Percentiles rank a stretch among this genome's conserved stretches.
Evolutionary conservation across 352 stramenopile species (phyloP).

Genomic region (Phytophthora niederhauseri): DNA sequence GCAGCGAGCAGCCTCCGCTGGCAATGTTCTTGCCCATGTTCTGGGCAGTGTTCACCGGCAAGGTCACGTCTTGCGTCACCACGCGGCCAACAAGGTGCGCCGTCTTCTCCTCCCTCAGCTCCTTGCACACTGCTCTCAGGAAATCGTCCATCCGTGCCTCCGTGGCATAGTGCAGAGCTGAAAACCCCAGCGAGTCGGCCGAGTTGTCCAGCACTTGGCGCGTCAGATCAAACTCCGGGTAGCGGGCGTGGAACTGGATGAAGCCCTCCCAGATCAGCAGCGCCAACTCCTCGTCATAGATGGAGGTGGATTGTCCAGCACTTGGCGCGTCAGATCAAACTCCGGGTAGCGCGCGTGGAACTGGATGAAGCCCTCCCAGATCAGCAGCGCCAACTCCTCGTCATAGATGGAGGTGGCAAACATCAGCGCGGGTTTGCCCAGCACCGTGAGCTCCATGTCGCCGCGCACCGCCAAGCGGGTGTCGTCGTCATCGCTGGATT

Average conservation of each 20-base stretch:
- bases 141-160: constrained; percentile 75
- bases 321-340: constrained; percentile 64
- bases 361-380: constrained; percentile 62
- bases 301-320: constrained; percentile 79
- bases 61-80: constrained; percentile 67
- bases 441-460: constrained; percentile 58
- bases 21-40: constrained; percentile 73
- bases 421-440: constrained; percentile 80
- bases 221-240: constrained; percentile 49
- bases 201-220: constrained; percentile 80
- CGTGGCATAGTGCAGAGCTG: constrained; percentile 73
- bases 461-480: constrained; percentile 8
- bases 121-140: constrained; percentile 37
- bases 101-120: constrained; percentile 27
- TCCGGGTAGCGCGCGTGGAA: constrained; percentile 45
- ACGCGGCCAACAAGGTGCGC: constrained; percentile 29
- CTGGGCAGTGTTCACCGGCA: constrained; percentile 65
- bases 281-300: constrained; percentile 87
- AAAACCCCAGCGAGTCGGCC: constrained; percentile 71
- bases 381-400: constrained; percentile 69
- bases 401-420: constrained; percentile 89
- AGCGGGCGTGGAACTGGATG: constrained; percentile 45
- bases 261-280: constrained; percentile 66
- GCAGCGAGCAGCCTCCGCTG: constrained; percentile 69
- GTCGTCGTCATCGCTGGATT: constrained; percentile 26